Evolutionary conservation across 257 asterid genomes (phyloP), one percentile per base, ranked within the genome.

Genomic region (Jacaranda copaia): DNA sequence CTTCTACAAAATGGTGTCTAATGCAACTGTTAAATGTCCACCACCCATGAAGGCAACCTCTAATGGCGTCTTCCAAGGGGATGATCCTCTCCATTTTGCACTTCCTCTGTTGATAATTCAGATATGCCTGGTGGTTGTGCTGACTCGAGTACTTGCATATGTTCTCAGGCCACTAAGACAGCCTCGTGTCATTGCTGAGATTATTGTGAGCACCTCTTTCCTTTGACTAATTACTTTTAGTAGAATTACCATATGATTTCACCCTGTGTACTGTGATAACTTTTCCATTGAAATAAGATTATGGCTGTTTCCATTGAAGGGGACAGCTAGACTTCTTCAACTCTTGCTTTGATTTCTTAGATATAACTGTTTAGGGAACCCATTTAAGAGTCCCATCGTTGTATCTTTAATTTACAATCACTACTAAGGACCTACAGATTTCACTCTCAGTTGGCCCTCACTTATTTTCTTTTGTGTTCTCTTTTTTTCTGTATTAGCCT

Each of bases 151-250:
- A 39, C 91, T 90, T 67, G 87, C 90, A 18, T 87, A 78, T 83
- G 15, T 84, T 32, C 81, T 89, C 20, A 72, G 77, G 62, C 94
- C 92, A 38, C 81, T 90, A 4, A 78, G 93, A 32, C 92, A 90
- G 78, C 96, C 96, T 0, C 90, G 96, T 48, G 96, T 90, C 53
- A 84, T 90, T 16, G 96, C 96, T 1, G 96, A 90, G 87, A 82
- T 88, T 81, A 80, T 88, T 58, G 96, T 90, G 73, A 84, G 91
- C 82, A 48, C 48, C 49, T 18, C 40, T 11, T 64, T 43, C 12
- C 48, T 43, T 15, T 13, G 40, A 2, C 38, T 76, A 25, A 60
- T 64, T 65, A 5, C 6, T 59, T 64, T 45, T 49, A 38, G n/a
- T 36, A 52, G 32, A 68, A 20, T 35, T 19, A 42, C 13, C 42